Conservation (phyloP, 306 rosid genomes). For the Chamaecrista fasciculata region DNA sequence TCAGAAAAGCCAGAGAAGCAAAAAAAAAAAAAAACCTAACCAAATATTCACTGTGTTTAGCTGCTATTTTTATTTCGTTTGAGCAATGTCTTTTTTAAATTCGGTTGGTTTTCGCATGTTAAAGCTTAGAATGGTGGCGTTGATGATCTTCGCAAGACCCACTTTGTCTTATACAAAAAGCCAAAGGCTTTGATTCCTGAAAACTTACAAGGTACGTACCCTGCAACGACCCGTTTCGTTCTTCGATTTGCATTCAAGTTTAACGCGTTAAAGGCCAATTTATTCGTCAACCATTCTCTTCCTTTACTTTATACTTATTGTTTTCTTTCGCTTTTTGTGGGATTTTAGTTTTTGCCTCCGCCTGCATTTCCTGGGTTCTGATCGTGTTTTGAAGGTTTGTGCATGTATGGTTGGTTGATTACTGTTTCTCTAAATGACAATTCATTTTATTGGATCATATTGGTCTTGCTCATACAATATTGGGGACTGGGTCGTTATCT, state of each 20-base stretch:
- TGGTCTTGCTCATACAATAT: constrained; percentile 34
- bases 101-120: constrained; percentile 22
- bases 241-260: neutral
- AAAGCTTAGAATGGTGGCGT: neutral
- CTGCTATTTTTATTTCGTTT: neutral
- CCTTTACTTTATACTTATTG: constrained; percentile 10
- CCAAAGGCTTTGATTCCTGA: constrained; percentile 36
- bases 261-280: constrained; percentile 39
- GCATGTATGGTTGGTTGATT: constrained; percentile 24
- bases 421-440: neutral
- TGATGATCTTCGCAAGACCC: constrained; percentile 22
- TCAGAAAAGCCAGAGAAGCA: constrained; percentile 19
- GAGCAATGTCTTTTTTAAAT: constrained; percentile 25
- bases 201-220: constrained; percentile 21
- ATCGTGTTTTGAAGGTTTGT: constrained; percentile 39
- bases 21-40: neutral
- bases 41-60: neutral
- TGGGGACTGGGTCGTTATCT: constrained; percentile 46
- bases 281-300: constrained; percentile 36
- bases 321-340: constrained; percentile 25
- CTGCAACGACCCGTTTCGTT: constrained; percentile 30
- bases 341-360: constrained; percentile 14
- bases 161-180: constrained; percentile 22
- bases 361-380: constrained; percentile 26
- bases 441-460: constrained; percentile 29